Base-by-base conservation (phyloP, 2,329 filamentous ascomycete species). In the Monosporascus cannonballus region DNA sequence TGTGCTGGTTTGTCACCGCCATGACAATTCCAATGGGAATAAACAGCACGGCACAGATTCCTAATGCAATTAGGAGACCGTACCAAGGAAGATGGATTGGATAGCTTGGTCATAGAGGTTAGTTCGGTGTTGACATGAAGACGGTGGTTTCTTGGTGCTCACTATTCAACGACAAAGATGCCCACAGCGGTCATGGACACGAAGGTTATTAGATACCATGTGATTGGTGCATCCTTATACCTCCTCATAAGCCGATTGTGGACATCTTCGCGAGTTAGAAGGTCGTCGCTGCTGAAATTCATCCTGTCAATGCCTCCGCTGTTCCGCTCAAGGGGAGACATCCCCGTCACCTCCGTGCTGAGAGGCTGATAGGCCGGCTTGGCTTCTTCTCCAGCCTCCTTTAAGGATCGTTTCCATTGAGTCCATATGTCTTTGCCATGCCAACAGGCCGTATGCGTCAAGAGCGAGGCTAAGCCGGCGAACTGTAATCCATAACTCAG, bases 11-110 rank as follows among this genome's bases (percentile, higher is more conserved):
- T 9, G 90, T 95, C 59, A 95, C 90, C 17, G 90, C 90, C 88
- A 94, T 95, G 63, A 96, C 88, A 66, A 95, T 94, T 55, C 90
- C 90, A 58, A 94, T 93, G 11, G 90, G 90, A 54, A 96, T 90
- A 73, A 95, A 95, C 55, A 95, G 86, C 51, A 93, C 70, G 20
- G 85, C 84, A 55, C 89, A 90, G 51, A 95, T 90, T 25, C 76
- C 81, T 2, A 96, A 77, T 1, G 90, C 88, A 6, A 96, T 78
- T 17, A 95, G 75, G 3, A 96, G 76, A 4, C 90, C 90, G 63
- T 94, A 94, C 87, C 90, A 95, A 0, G 90, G 90, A 1, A 95
- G 76, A 64, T 92, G 85, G 46, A 94, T 80, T 1, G 89, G 89
- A 65, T 89, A 90, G 64, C 84, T 87, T 56, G n/a, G 15, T 37